These are phyloP conservation scores for Fragilariopsis cylindrus DNA, from an alignment of 108 stramenopile genomes.

Conservation along the genomic window DNA sequence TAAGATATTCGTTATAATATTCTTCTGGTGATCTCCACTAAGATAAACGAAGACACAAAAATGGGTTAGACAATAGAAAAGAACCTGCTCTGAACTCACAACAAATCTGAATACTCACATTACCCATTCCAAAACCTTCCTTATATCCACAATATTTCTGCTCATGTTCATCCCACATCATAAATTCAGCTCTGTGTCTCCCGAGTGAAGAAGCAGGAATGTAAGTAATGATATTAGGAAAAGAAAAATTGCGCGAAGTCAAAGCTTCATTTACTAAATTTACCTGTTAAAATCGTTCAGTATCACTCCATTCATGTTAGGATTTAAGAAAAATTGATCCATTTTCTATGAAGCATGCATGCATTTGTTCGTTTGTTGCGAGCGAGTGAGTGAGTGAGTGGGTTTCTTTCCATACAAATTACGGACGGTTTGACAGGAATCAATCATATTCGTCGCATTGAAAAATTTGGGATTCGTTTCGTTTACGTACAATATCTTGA, in stretches of 20 bases:
- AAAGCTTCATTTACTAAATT: no score
- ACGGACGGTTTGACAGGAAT: neutral
- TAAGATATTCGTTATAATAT: slow-evolving; percentile 47
- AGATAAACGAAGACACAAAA: slow-evolving; percentile 3
- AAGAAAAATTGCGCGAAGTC: no score
- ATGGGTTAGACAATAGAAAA: neutral
- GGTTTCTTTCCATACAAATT: slow-evolving; percentile 4
- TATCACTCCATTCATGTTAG: slow-evolving; percentile 46
- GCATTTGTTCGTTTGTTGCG: no score
- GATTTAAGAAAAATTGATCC: slow-evolving; percentile 56
- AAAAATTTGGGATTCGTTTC: neutral
- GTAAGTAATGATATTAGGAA: neutral
- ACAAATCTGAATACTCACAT: slow-evolving; percentile 23
- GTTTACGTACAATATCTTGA: slow-evolving; percentile 46
- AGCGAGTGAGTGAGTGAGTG: no score
- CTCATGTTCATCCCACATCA: slow-evolving; percentile 55
- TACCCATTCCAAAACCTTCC: slow-evolving; percentile 59
- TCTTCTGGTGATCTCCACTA: slow-evolving; percentile 65
- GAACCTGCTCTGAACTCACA: neutral
- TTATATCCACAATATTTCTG: slow-evolving; percentile 60
- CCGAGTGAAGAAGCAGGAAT: neutral
- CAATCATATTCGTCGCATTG: neutral
- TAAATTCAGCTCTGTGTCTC: slow-evolving; percentile 50
- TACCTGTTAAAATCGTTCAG: slow-evolving; percentile 68
- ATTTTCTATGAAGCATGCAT: slow-evolving; percentile 25